These are phyloP conservation scores for Nakataea oryzae DNA, from an alignment of 2,329 filamentous ascomycete genomes.

Conservation along the genomic window DNA sequence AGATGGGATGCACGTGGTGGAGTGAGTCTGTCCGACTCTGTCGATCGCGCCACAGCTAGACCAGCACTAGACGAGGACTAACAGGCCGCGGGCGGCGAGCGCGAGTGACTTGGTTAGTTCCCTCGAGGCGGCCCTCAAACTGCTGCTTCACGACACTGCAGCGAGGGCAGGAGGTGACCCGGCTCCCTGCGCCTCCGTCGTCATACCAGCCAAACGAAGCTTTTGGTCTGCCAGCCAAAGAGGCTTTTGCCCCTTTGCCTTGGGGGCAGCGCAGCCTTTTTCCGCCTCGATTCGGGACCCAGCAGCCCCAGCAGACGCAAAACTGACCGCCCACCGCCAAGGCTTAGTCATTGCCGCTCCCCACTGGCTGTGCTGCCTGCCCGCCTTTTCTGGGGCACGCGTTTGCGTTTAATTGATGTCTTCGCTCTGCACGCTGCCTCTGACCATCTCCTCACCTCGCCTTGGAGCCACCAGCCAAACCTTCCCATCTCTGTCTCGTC, in stretches of 20 bases:
- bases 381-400: background rate
- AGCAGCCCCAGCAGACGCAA: background rate
- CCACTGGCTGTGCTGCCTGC: background rate
- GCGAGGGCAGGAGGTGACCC: too few relatives aligned
- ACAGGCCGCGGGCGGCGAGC: too few relatives aligned
- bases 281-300: background rate
- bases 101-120: too few relatives aligned
- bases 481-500: background rate
- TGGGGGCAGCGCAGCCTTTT: background rate
- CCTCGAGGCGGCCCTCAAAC: too few relatives aligned
- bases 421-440: background rate
- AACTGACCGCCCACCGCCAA: background rate
- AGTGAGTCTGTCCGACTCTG: too few relatives aligned
- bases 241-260: background rate
- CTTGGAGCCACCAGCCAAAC: background rate
- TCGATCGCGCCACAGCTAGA: too few relatives aligned
- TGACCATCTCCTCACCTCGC: background rate
- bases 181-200: too few relatives aligned
- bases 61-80: too few relatives aligned
- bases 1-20: too few relatives aligned
- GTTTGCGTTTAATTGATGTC: background rate
- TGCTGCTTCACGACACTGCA: too few relatives aligned
- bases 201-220: too few relatives aligned
- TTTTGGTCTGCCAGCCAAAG: too few relatives aligned
- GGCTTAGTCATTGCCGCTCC: background rate